Conservation (phyloP, 345 rosid species). For the Adansonia digitata region DNA sequence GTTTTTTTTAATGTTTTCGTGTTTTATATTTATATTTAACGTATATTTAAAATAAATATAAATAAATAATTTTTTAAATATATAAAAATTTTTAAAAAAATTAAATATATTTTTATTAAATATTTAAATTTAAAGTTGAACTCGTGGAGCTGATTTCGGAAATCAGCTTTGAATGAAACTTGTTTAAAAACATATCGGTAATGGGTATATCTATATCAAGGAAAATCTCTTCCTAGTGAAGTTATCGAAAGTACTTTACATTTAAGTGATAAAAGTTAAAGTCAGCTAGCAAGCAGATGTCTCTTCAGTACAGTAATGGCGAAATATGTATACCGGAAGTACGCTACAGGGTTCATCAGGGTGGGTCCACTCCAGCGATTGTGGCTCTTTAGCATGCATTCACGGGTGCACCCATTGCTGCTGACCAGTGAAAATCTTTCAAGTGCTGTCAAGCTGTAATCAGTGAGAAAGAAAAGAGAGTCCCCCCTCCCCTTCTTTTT, state of each 20-base stretch:
- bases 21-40: no score
- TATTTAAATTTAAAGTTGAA: no score
- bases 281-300: not conserved
- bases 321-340: conserved; percentile 1
- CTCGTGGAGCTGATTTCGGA: no score
- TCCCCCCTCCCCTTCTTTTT: no score
- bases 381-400: not conserved
- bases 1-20: no score
- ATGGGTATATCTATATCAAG: not conserved
- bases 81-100: no score
- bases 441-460: conserved; percentile 16
- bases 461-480: not conserved
- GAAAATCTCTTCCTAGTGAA: not conserved
- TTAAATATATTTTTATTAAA: no score
- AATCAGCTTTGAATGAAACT: not conserved
- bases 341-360: conserved; percentile 1
- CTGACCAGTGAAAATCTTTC: not conserved
- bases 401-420: conserved; percentile 9
- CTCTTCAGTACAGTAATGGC: conserved; percentile 2
- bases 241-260: not conserved
- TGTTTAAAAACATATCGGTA: not conserved
- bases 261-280: not conserved
- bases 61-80: no score
- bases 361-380: not conserved
- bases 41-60: no score